Percentiles rank a stretch among this genome's conserved stretches.
Evolutionary conservation across 768 basidiomycete genomes (phyloP).

Genomic region (Tylopilus balloui): DNA sequence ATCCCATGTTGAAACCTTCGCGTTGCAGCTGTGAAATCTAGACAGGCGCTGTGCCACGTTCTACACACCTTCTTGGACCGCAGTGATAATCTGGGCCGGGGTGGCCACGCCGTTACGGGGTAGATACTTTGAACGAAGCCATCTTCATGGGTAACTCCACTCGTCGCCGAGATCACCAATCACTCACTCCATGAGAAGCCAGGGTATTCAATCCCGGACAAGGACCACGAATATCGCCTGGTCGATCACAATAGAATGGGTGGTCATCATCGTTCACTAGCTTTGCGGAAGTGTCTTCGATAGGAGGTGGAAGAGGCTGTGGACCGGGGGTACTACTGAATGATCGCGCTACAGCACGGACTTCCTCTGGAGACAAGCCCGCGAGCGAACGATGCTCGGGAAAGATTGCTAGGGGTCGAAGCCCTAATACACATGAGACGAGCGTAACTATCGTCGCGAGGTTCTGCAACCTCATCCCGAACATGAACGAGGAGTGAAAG

Average conservation of each 20-base stretch:
- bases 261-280: constrained; percentile 16
- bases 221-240: constrained; percentile 23
- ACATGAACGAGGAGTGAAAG: neutral
- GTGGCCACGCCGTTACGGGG: constrained; percentile 18
- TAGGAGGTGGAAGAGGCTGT: constrained; percentile 17
- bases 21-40: neutral
- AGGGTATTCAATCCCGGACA: constrained; percentile 25
- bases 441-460: neutral
- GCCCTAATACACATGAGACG: neutral
- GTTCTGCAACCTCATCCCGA: neutral
- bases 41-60: neutral
- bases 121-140: constrained; percentile 11
- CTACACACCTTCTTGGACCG: constrained; percentile 18
- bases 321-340: constrained; percentile 19
- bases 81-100: constrained; percentile 23
- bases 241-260: constrained; percentile 7
- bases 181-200: constrained; percentile 23
- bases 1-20: constrained; percentile 26
- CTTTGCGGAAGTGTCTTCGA: constrained; percentile 23
- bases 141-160: neutral
- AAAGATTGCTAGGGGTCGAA: constrained; percentile 12
- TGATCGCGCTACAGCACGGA: constrained; percentile 5
- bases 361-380: constrained; percentile 12
- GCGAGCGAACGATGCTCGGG: constrained; percentile 18
- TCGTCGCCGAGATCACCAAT: neutral